phyloP scores from a whole-genome alignment of 768 basidiomycete genomes.

The Calvatia gigantea region DNA sequence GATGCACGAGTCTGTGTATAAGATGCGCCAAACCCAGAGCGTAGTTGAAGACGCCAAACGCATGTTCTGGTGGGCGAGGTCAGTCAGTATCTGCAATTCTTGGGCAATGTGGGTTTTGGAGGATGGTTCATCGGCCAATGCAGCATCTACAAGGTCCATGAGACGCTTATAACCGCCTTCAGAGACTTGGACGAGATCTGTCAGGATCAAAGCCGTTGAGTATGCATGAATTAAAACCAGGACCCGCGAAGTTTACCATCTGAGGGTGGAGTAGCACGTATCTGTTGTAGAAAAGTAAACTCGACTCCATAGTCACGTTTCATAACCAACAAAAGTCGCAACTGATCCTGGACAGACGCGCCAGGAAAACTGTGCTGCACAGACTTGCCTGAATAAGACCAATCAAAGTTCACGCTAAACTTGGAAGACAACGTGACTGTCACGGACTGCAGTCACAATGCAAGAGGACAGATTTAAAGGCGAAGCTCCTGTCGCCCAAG shows the following conservation, averaged over 20 bases:
- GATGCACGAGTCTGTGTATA: conserved; percentile 77
- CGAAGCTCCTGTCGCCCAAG: conserved; percentile 38
- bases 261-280: neutral
- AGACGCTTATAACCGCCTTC: neutral
- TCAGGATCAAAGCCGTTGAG: neutral
- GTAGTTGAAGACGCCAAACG: conserved; percentile 31
- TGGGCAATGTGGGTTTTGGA: neutral
- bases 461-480: conserved; percentile 63
- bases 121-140: neutral
- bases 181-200: conserved; percentile 1
- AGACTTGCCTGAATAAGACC: conserved; percentile 12
- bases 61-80: conserved; percentile 48
- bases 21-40: conserved; percentile 50
- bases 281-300: neutral
- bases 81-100: conserved; percentile 40
- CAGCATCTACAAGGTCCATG: neutral
- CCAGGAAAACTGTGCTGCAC: neutral
- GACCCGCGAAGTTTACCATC: conserved; percentile 1
- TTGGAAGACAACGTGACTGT: conserved; percentile 31
- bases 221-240: neutral
- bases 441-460: conserved; percentile 35
- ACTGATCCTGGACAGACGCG: neutral
- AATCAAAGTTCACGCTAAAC: conserved; percentile 18
- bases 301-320: neutral
- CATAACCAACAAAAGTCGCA: neutral